These are phyloP conservation scores for Aurifilum marmelostoma DNA, from an alignment of 2,329 filamentous ascomycete species.

Conservation along the genomic window DNA sequence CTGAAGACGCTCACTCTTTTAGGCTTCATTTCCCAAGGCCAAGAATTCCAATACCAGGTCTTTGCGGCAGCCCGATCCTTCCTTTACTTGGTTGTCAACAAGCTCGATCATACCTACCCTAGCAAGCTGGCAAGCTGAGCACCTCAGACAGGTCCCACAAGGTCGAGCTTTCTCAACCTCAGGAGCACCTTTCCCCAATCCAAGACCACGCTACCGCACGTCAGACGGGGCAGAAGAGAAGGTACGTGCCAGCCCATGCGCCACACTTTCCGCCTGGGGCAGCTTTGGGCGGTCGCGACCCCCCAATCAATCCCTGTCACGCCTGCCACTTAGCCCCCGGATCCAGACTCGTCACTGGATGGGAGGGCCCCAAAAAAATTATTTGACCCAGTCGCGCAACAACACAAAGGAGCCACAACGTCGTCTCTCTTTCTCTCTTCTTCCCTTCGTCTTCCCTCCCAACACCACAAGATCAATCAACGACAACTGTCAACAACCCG, in stretches of 20 bases:
- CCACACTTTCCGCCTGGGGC: conserved; percentile 27
- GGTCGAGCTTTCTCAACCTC: conserved; percentile 15
- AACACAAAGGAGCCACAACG: conserved; percentile 35
- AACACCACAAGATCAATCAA: conserved; percentile 39
- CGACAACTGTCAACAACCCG: conserved; percentile 44
- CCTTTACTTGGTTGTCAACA: neutral
- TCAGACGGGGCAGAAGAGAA: conserved; percentile 12
- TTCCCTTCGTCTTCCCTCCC: conserved; percentile 40
- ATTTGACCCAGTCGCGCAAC: conserved; percentile 37
- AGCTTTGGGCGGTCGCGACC: conserved; percentile 11
- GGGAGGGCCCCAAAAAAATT: conserved; percentile 37
- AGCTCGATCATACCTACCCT: neutral
- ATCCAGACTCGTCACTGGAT: conserved; percentile 15
- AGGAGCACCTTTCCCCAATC: neutral
- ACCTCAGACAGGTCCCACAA: too few species aligned
- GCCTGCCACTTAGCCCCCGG: conserved; percentile 23
- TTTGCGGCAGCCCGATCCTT: neutral
- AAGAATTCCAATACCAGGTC: neutral
- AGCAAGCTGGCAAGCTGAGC: neutral
- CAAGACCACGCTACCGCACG: neutral
- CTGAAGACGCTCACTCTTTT: neutral
- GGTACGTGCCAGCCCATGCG: conserved; percentile 24
- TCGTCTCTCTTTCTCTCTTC: conserved; percentile 35
- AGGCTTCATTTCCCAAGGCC: neutral
- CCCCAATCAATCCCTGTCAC: conserved; percentile 17